A percentile compares a stretch with the other conserved stretches of the same genome.
These are phyloP conservation scores for Neonectria ditissima DNA, from an alignment of 2,329 filamentous ascomycete species.

Conservation along the genomic window DNA sequence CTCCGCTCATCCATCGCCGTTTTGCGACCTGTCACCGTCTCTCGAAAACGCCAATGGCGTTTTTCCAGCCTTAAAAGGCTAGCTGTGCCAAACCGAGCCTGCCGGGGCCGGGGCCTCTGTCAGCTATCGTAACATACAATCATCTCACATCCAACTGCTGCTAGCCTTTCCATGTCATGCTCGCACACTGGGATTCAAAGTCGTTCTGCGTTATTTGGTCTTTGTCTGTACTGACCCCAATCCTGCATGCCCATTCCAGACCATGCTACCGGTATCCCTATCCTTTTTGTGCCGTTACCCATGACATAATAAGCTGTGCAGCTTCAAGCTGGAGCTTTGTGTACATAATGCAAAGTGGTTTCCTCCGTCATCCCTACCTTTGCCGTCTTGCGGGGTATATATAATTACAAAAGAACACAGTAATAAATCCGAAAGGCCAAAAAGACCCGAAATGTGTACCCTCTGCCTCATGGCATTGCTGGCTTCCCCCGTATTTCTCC, in stretches of 20 bases:
- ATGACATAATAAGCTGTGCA: constrained; percentile 42
- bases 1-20: constrained; percentile 16
- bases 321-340: constrained; percentile 42
- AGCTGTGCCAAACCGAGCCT: neutral
- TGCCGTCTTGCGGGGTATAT: constrained; percentile 29
- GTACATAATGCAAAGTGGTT: constrained; percentile 39
- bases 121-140: constrained; percentile 3
- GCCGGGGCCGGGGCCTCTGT: neutral
- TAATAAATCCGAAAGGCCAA: constrained; percentile 24
- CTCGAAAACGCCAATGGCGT: neutral
- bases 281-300: constrained; percentile 46
- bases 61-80: neutral
- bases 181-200: neutral
- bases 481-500: neutral
- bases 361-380: constrained; percentile 30
- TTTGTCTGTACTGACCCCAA: constrained; percentile 20
- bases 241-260: constrained; percentile 12
- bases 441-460: constrained; percentile 2
- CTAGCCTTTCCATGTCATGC: neutral
- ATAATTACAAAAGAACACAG: constrained; percentile 29
- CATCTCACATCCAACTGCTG: constrained; percentile 8
- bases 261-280: constrained; percentile 34
- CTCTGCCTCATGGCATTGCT: constrained; percentile 26
- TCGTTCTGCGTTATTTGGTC: constrained; percentile 15
- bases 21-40: neutral